Conservation (phyloP, 495 filamentous ascomycete genomes). For the Trypethelium eluteriae region DNA sequence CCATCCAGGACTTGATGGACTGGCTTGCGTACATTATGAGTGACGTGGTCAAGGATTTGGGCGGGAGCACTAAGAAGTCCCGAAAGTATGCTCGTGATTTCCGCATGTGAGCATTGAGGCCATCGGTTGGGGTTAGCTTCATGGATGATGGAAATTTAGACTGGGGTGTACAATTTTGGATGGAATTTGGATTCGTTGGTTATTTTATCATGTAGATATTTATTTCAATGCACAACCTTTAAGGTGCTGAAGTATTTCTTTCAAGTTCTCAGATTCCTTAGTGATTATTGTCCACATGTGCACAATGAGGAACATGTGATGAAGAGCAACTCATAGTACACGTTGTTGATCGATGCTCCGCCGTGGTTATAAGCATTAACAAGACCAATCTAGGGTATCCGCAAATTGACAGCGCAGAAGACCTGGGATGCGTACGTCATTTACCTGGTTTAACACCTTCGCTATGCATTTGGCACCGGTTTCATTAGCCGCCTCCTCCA, state of each 20-base stretch:
- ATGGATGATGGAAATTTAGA: not conserved
- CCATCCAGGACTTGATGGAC: not conserved
- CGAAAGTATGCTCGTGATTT: not conserved
- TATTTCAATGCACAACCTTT: not conserved
- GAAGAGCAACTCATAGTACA: too few relatives aligned
- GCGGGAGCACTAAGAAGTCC: not conserved
- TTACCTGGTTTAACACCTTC: not conserved
- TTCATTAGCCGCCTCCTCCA: not conserved
- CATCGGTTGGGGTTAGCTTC: not conserved
- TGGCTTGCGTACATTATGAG: not conserved
- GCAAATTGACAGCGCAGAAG: too few relatives aligned
- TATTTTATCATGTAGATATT: not conserved
- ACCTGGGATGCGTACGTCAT: too few relatives aligned
- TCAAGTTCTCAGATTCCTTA: not conserved
- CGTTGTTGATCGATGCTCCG: too few relatives aligned
- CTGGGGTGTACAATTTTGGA: not conserved
- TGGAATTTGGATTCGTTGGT: not conserved
- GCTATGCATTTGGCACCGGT: not conserved
- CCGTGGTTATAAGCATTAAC: too few relatives aligned
- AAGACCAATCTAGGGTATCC: too few relatives aligned
- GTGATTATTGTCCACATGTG: not conserved
- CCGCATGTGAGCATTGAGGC: not conserved
- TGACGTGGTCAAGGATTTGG: not conserved
- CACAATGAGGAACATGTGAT: too few relatives aligned
- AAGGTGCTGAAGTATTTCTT: not conserved